phyloP scores from a whole-genome alignment of 2,329 filamentous ascomycete species.

The Conoideocrella luteorostrata region DNA sequence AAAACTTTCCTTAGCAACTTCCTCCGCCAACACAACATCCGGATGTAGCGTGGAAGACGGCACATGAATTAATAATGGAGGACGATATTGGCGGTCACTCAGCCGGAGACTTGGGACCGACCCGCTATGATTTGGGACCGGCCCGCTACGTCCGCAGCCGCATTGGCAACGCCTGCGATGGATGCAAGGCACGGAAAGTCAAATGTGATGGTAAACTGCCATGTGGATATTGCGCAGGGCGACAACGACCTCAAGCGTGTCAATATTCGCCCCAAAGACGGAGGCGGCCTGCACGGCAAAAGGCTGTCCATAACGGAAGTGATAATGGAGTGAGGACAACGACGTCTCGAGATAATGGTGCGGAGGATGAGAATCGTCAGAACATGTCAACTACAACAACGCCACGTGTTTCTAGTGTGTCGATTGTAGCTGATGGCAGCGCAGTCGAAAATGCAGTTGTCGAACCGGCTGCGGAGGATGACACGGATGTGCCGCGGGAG shows the following conservation, averaged over 20 bases:
- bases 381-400: not conserved
- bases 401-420: not conserved
- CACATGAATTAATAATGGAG: slow-evolving; percentile 1
- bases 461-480: slow-evolving; percentile 33
- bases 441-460: slow-evolving; percentile 5
- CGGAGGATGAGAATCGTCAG: not conserved
- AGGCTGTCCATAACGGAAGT: slow-evolving; percentile 11
- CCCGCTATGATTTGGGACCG: slow-evolving; percentile 14
- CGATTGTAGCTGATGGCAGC: not conserved
- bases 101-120: not conserved
- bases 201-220: slow-evolving; percentile 50
- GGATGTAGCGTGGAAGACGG: not conserved
- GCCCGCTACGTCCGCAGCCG: slow-evolving; percentile 31
- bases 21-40: slow-evolving; percentile 1
- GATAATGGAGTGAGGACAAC: slow-evolving; percentile 1
- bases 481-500: slow-evolving; percentile 48
- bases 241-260: slow-evolving; percentile 37
- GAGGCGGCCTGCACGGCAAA: slow-evolving; percentile 21
- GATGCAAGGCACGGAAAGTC: slow-evolving; percentile 48
- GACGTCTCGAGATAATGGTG: not conserved
- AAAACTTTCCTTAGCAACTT: slow-evolving; percentile 1
- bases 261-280: slow-evolving; percentile 41
- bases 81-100: not conserved
- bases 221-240: slow-evolving; percentile 42
- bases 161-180: slow-evolving; percentile 47